A percentile compares a stretch with the other conserved stretches of the same genome.
phyloP scores from a whole-genome alignment of 108 stramenopile genomes.

The Parmales sp. region DNA sequence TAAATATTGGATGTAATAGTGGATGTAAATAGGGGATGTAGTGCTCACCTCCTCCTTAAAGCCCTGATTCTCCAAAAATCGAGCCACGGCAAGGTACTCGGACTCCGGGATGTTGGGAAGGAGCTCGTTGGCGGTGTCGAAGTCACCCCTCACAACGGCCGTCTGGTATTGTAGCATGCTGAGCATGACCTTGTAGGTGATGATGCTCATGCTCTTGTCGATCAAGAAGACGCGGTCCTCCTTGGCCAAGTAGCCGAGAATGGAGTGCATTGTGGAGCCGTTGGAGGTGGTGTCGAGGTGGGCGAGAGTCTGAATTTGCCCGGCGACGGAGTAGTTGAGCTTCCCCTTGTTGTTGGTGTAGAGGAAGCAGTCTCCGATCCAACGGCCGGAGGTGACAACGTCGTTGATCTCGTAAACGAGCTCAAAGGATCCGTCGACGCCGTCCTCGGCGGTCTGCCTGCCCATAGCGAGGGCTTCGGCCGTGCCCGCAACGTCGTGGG shows the following conservation, averaged over 20 bases:
- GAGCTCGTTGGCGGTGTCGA: slow-evolving; percentile 89
- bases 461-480: slow-evolving; percentile 74
- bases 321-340: slow-evolving; percentile 95
- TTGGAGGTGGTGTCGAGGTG: slow-evolving; percentile 75
- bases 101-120: slow-evolving; percentile 77
- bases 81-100: slow-evolving; percentile 87
- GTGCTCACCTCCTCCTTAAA: slow-evolving; percentile 99
- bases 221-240: slow-evolving; percentile 94
- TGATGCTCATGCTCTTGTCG: slow-evolving; percentile 81
- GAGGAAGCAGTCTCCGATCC: slow-evolving; percentile 99
- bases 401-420: slow-evolving; percentile 83
- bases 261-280: slow-evolving; percentile 61
- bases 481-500: slow-evolving; percentile 66
- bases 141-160: slow-evolving; percentile 96
- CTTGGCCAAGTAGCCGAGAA: slow-evolving; percentile 94
- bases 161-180: slow-evolving; percentile 96
- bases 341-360: slow-evolving; percentile 81
- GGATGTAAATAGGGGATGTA: too few relatives aligned
- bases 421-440: slow-evolving; percentile 92
- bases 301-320: slow-evolving; percentile 90
- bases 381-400: slow-evolving; percentile 83
- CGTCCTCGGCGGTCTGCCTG: slow-evolving; percentile 75
- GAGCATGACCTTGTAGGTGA: slow-evolving; percentile 82
- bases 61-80: slow-evolving; percentile 96
- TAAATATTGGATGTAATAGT: too few relatives aligned